Percentiles rank a stretch among this genome's conserved stretches.
These are phyloP conservation scores for Xylaria sp. DNA, from an alignment of 2,329 filamentous ascomycete species.

Conservation along the genomic window DNA sequence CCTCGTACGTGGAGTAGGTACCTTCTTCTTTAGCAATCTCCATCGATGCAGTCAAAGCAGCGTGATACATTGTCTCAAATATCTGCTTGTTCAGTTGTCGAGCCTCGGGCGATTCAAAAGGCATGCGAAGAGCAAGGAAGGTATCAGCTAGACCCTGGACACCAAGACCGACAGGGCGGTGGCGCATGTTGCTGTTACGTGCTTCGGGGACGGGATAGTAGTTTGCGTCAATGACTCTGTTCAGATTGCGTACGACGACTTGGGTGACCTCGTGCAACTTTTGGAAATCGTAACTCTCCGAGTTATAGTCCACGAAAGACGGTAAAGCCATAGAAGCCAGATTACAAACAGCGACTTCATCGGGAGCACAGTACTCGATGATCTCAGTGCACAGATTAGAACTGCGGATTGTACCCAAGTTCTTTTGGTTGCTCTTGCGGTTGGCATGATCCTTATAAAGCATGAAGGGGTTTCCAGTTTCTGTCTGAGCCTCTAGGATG, in stretches of 20 bases:
- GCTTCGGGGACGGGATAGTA: constrained; percentile 98
- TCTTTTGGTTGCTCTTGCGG: constrained; percentile 99
- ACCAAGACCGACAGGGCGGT: constrained; percentile 94
- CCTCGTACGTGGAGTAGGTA: constrained; percentile 88
- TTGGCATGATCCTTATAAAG: constrained; percentile 99
- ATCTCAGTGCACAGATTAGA: constrained; percentile 99
- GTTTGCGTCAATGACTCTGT: constrained; percentile 98
- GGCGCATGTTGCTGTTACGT: constrained; percentile 94
- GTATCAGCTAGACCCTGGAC: constrained; percentile 98
- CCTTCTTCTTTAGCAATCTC: constrained; percentile 86
- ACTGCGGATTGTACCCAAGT: constrained; percentile 96
- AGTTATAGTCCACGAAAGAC: constrained; percentile 86
- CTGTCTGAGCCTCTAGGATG: constrained; percentile 96
- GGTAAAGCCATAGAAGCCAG: constrained; percentile 93
- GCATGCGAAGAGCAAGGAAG: constrained; percentile 95
- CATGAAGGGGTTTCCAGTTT: constrained; percentile 99
- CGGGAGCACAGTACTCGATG: constrained; percentile 94
- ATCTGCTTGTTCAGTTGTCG: constrained; percentile 96
- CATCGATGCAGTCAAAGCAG: constrained; percentile 87
- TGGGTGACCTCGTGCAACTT: constrained; percentile 95
- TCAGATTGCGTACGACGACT: constrained; percentile 93
- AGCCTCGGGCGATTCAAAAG: constrained; percentile 96
- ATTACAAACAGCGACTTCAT: constrained; percentile 99
- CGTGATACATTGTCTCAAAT: constrained; percentile 99
- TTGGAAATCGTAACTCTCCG: constrained; percentile 90